Conservation (phyloP, 2,329 filamentous ascomycete genomes). For the Botrytis paeoniae region DNA sequence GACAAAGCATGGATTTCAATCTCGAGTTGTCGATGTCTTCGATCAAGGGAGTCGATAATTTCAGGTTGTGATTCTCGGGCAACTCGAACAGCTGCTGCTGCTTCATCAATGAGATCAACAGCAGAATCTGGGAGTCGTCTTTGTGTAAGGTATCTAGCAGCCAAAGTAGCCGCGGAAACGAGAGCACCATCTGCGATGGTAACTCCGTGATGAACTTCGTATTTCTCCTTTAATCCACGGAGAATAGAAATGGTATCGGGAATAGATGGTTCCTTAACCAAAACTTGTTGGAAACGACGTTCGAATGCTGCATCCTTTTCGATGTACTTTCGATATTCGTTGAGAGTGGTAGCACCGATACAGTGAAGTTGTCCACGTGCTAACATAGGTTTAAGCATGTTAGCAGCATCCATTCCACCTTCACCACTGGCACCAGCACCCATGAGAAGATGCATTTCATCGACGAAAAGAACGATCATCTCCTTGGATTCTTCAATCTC, state of each 20-base stretch:
- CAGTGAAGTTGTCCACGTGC: conserved; percentile 95
- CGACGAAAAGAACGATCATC: conserved; percentile 96
- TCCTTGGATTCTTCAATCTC: conserved; percentile 94
- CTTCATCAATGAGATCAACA: conserved; percentile 94
- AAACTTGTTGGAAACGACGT: conserved; percentile 95
- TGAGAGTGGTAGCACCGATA: conserved; percentile 92
- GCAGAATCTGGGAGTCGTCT: conserved; percentile 92
- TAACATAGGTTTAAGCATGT: conserved; percentile 96
- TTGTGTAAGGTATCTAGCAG: conserved; percentile 87
- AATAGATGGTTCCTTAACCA: conserved; percentile 91
- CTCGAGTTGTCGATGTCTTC: conserved; percentile 83
- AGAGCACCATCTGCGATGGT: conserved; percentile 93
- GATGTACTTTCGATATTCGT: conserved; percentile 97
- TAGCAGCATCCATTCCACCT: conserved; percentile 98
- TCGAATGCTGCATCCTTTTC: conserved; percentile 98
- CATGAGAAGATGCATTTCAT: conserved; percentile 98
- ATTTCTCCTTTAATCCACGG: conserved; percentile 96
- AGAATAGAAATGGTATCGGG: conserved; percentile 93
- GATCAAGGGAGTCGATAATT: conserved; percentile 89
- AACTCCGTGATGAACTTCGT: conserved; percentile 97
- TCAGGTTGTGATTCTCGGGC: conserved; percentile 95
- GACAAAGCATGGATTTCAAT: conserved; percentile 96
- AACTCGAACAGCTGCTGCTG: conserved; percentile 92
- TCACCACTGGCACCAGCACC: conserved; percentile 91
- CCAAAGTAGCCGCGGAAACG: conserved; percentile 85